Evolutionary conservation across 148 eudicot genomes (phyloP).

Genomic region (Euryodendron excelsum): DNA sequence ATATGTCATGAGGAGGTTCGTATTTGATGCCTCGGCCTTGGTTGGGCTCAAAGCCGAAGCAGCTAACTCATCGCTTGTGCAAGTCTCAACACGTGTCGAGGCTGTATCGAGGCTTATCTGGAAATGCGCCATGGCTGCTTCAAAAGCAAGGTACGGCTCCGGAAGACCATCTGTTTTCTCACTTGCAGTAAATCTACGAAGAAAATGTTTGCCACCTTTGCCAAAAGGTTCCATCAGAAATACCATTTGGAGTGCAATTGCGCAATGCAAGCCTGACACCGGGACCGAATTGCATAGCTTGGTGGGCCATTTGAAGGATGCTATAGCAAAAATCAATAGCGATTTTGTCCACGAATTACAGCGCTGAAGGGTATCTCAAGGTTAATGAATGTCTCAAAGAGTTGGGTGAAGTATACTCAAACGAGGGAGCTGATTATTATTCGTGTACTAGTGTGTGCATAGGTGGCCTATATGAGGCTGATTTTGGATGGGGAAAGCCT

Average conservation of each 20-base stretch:
- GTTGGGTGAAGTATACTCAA: too few relatives aligned
- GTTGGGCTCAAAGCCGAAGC: constrained; percentile 25
- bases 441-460: too few relatives aligned
- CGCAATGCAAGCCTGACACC: background rate
- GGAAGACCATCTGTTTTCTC: background rate
- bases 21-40: too few relatives aligned
- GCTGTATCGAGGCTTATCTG: constrained; percentile 32
- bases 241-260: background rate
- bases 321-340: background rate
- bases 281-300: background rate
- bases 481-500: too few relatives aligned
- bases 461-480: too few relatives aligned
- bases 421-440: too few relatives aligned
- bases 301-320: background rate
- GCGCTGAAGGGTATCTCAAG: background rate
- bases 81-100: constrained; percentile 36
- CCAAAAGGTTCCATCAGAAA: constrained; percentile 2
- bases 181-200: background rate
- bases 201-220: background rate
- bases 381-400: too few relatives aligned
- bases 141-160: background rate
- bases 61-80: background rate
- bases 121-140: background rate
- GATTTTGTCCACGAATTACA: constrained; percentile 1
- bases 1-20: too few relatives aligned